A percentile compares a stretch with the other conserved stretches of the same genome.
Evolutionary conservation across 1,284 basidiomycete species (phyloP).

Genomic region (Microbotryum saponariae): DNA sequence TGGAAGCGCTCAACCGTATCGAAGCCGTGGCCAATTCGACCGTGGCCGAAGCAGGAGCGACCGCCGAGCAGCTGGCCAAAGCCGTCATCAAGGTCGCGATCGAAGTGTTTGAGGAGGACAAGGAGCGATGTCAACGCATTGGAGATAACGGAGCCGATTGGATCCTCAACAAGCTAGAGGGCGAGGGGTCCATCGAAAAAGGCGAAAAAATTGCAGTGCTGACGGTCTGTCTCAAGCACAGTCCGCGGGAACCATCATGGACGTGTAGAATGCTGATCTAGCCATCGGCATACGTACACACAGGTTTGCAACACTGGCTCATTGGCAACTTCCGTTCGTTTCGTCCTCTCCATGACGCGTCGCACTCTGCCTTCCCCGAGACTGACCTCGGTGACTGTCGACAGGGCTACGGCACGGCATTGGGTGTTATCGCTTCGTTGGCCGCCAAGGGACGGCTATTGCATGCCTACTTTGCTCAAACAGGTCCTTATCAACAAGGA

Average conservation of each 20-base stretch:
- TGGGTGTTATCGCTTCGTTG: slow-evolving; percentile 84
- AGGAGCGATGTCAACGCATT: slow-evolving; percentile 74
- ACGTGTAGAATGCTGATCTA: too few relatives aligned
- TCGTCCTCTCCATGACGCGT: not conserved
- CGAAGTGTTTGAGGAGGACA: slow-evolving; percentile 69
- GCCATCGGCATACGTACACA: too few relatives aligned
- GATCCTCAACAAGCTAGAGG: slow-evolving; percentile 56
- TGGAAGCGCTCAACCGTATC: slow-evolving; percentile 68
- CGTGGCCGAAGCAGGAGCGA: slow-evolving; percentile 42
- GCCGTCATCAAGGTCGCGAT: slow-evolving; percentile 52
- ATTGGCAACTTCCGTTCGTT: slow-evolving; percentile 73
- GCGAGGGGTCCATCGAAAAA: slow-evolving; percentile 38
- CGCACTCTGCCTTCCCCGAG: not conserved
- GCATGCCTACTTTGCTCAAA: slow-evolving; percentile 79
- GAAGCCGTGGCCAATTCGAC: slow-evolving; percentile 34
- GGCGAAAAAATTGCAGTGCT: slow-evolving; percentile 61
- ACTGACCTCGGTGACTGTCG: slow-evolving; percentile 7
- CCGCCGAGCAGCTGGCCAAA: slow-evolving; percentile 47
- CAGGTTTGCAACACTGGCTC: slow-evolving; percentile 88
- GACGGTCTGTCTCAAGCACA: slow-evolving; percentile 44
- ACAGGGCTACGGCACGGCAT: slow-evolving; percentile 84
- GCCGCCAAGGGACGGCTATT: slow-evolving; percentile 66
- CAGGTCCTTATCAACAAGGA: slow-evolving; percentile 86
- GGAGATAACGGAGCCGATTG: slow-evolving; percentile 73
- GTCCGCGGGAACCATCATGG: not conserved